Evolutionary conservation across 352 stramenopile species (phyloP), one percentile per base, ranked within the genome.

Genomic region (Phytophthora uliginosa): DNA sequence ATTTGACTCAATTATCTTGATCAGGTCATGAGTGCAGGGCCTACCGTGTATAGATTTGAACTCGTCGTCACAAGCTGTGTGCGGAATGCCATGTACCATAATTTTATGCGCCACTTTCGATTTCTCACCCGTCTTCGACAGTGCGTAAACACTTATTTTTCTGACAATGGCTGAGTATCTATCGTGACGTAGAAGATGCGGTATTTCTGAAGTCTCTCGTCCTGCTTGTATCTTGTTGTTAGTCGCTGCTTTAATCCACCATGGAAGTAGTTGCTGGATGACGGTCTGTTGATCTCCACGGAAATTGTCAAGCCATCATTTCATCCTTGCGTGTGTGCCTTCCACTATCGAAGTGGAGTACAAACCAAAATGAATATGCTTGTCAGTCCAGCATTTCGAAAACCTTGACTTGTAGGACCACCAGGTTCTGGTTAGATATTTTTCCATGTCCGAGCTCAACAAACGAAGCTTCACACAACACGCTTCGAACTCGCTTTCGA

Each of bases 261-360:
- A 66, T 10, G 59, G 48, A 22, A 66, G 59, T 9, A 66, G 59
- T 18, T 40, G 34, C 26, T 51, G 12, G 40, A 66, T 59, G 2
- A 66, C 48, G 17, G 40, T 53, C 2, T 52, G 22, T 24, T 59
- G 10, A 28, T 59, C 42, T 5, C 58, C 58, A n/a, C 28, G 12
- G 12, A 45, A 64, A 15, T 4, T 47, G 18, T 64, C 58, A 3
- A 68, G 28, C 60, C 61, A 68, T 1, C 17, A 0, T 18, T 68
- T 68, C 12, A 59, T 60, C 13, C 33, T 68, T 0, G 34, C 61
- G 15, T 68, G 51, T 3, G 61, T 68, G 7, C 61, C 51, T 54
- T 68, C 34, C 5, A 60, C 51, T 15, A 26, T 22, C 0, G 61
- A 68, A 1, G 61, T 54, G 17, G 40, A 18, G 7, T 31, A 36